A percentile compares a stretch with the other conserved stretches of the same genome.
phyloP scores from a whole-genome alignment of 1,139 yeast species.

The Williopsis jadinii region DNA sequence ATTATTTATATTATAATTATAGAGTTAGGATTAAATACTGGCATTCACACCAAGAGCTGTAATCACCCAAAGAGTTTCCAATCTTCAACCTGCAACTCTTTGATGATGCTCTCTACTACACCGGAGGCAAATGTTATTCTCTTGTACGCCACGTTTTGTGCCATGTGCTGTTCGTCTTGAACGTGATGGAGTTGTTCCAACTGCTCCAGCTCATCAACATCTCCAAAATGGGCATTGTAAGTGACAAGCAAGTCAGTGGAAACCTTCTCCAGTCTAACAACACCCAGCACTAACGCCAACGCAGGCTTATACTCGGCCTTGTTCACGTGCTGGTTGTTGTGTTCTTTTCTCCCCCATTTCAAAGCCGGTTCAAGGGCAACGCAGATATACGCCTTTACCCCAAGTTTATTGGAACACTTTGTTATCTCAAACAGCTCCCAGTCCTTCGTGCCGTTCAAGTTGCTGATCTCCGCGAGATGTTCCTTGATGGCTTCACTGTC shows the following conservation, averaged over 20 bases:
- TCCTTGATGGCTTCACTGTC: slow-evolving; percentile 31
- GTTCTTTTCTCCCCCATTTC: slow-evolving; percentile 43
- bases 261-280: slow-evolving; percentile 43
- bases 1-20: too few species aligned
- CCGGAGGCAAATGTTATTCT: slow-evolving; percentile 27
- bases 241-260: slow-evolving; percentile 60
- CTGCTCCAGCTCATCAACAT: slow-evolving; percentile 20
- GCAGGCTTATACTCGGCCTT: slow-evolving; percentile 20
- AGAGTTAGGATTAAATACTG: too few species aligned
- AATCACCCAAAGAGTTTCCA: slow-evolving; percentile 38
- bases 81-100: slow-evolving; percentile 32
- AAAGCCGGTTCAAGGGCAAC: slow-evolving; percentile 31
- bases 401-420: slow-evolving; percentile 2
- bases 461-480: slow-evolving; percentile 36
- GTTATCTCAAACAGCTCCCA: slow-evolving; percentile 19
- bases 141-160: slow-evolving; percentile 17
- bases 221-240: slow-evolving; percentile 45
- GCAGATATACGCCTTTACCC: slow-evolving; percentile 21
- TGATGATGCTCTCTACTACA: slow-evolving; percentile 26
- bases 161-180: slow-evolving; percentile 8
- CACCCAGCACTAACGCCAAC: slow-evolving; percentile 41
- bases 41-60: too few species aligned
- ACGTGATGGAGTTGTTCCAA: slow-evolving; percentile 14
- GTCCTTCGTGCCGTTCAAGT: slow-evolving; percentile 27
- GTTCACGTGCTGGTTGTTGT: slow-evolving; percentile 4